Evolutionary conservation across 78 protist species (phyloP).

Genomic region (Guillardia theta): DNA sequence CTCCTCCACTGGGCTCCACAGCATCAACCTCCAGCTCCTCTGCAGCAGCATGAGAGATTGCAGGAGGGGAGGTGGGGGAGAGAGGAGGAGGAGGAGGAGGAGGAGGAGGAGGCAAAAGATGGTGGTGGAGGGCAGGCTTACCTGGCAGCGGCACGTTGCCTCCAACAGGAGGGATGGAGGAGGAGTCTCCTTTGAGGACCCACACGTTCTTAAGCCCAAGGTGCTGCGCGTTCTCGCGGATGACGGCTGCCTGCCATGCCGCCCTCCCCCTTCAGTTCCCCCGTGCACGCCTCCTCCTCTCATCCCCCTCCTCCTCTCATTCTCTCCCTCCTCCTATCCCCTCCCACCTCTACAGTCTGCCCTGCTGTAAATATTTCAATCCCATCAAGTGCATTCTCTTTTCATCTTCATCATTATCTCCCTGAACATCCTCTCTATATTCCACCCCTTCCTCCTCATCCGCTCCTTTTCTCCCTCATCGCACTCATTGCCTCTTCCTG

Average conservation of each 20-base stretch:
- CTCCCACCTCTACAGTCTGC: neutral
- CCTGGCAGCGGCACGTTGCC: neutral
- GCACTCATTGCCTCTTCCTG: neutral
- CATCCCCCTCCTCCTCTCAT: neutral
- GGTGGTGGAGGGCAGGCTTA: too few species aligned
- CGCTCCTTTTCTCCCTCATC: neutral
- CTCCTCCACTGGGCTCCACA: neutral
- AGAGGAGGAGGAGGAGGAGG: too few species aligned
- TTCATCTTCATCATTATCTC: neutral
- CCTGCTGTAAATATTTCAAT: neutral
- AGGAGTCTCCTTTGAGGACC: too few species aligned
- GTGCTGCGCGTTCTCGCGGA: too few species aligned
- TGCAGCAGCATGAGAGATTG: too few species aligned
- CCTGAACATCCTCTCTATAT: neutral
- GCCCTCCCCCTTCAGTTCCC: neutral
- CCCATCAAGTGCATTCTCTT: neutral
- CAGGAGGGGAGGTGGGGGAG: too few species aligned
- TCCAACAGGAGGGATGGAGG: neutral
- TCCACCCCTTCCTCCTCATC: neutral
- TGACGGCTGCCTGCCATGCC: neutral
- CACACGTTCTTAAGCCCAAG: too few species aligned
- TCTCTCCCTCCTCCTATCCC: neutral
- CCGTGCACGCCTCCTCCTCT: neutral
- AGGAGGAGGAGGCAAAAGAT: too few species aligned
- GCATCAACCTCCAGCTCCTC: neutral